phyloP scores from a whole-genome alignment of 148 eudicot genomes.

The Limonium bicolor region DNA sequence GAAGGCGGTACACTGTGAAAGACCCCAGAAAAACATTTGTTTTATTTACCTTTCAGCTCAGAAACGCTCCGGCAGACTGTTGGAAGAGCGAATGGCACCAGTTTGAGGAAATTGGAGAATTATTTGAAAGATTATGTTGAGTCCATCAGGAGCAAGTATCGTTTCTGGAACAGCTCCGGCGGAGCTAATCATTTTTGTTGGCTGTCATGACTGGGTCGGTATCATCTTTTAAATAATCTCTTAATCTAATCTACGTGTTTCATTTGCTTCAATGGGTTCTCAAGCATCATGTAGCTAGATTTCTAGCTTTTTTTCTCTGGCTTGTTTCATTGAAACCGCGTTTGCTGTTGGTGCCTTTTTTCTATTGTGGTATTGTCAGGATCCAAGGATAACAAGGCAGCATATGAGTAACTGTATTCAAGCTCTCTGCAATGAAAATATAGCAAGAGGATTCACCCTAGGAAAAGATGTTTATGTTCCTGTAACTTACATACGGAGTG shows the following conservation, averaged over 20 bases:
- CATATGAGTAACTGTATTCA: slow-evolving; percentile 37
- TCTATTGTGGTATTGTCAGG: slow-evolving; percentile 16
- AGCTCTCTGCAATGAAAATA: slow-evolving; percentile 67
- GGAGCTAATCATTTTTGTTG: slow-evolving; percentile 78
- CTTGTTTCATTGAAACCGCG: no score
- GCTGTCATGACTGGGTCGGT: slow-evolving; percentile 87
- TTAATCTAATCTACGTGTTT: neutral
- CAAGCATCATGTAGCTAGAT: no score
- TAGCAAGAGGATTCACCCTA: slow-evolving; percentile 47
- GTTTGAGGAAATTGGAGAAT: slow-evolving; percentile 26
- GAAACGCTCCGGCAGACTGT: slow-evolving; percentile 23
- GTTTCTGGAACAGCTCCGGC: slow-evolving; percentile 44
- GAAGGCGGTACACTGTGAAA: slow-evolving; percentile 25
- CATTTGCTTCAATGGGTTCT: no score
- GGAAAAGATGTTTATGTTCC: slow-evolving; percentile 66
- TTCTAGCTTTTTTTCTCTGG: no score
- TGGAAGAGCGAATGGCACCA: slow-evolving; percentile 17
- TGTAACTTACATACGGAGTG: slow-evolving; percentile 44
- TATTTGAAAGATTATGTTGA: slow-evolving; percentile 37
- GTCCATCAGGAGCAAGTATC: slow-evolving; percentile 34
- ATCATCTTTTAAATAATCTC: slow-evolving; percentile 8
- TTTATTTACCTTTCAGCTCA: slow-evolving; percentile 63
- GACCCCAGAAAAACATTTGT: slow-evolving; percentile 53
- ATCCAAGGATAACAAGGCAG: slow-evolving; percentile 31
- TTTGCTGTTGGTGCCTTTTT: neutral